Evolutionary conservation across 176 grass and related monocot genomes (phyloP).

Genomic region (Secale cereale): DNA sequence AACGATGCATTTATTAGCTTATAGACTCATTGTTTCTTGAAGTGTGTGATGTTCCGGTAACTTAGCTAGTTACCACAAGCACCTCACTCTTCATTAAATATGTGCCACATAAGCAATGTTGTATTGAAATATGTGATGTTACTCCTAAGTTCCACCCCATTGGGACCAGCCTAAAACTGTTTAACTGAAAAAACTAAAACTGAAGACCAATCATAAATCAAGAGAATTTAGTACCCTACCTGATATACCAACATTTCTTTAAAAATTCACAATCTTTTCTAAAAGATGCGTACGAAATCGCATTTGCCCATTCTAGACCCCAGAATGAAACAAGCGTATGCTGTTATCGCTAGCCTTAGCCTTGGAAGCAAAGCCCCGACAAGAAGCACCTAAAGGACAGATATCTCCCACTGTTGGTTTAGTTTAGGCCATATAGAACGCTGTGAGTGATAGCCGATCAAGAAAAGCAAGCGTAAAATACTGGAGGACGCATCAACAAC

Average conservation of each 20-base stretch:
- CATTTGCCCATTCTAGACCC: neutral
- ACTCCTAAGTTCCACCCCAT: no score
- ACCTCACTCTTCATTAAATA: no score
- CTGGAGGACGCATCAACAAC: neutral
- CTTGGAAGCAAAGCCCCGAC: neutral
- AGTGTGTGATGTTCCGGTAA: no score
- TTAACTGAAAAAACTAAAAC: neutral
- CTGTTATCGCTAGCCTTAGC: neutral
- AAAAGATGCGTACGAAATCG: neutral
- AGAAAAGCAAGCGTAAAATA: neutral
- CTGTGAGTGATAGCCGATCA: neutral
- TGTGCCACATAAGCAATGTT: no score
- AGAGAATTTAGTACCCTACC: neutral
- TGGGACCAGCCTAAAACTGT: no score
- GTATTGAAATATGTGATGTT: no score
- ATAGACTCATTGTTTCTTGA: no score
- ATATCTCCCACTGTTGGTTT: neutral
- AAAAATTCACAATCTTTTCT: neutral
- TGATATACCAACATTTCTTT: neutral
- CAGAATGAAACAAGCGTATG: slow-evolving; percentile 7
- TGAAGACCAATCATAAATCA: neutral
- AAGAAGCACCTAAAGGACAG: slow-evolving; percentile 19
- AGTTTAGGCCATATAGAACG: neutral
- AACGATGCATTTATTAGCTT: no score
- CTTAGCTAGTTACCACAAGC: no score